A percentile compares a stretch with the other conserved stretches of the same genome.
These are phyloP conservation scores for Theileria annulata DNA, from an alignment of 169 alveolate genomes.

Conservation along the genomic window DNA sequence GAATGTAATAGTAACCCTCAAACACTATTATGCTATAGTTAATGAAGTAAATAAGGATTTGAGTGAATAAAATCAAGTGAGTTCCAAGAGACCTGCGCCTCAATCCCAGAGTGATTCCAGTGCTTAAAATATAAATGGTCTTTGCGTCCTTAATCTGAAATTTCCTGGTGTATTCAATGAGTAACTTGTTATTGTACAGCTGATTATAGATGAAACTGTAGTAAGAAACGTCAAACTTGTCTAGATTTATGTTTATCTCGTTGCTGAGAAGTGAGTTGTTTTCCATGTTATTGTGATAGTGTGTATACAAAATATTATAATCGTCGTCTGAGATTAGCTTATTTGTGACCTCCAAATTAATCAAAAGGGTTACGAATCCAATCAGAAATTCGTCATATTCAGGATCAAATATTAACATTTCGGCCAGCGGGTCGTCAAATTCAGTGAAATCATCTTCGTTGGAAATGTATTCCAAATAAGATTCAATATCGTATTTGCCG, in stretches of 20 bases:
- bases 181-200: conserved; percentile 26
- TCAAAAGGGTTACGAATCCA: conserved; percentile 51
- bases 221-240: conserved; percentile 14
- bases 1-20: conserved; percentile 26
- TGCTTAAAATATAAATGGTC: conserved; percentile 53
- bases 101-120: conserved; percentile 63
- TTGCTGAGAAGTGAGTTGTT: background rate
- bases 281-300: background rate
- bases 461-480: background rate
- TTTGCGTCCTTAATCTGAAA: conserved; percentile 30
- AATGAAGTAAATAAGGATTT: conserved; percentile 34
- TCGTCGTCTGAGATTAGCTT: conserved; percentile 41
- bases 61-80: conserved; percentile 46
- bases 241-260: conserved; percentile 15
- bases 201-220: conserved; percentile 42
- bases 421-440: conserved; percentile 7
- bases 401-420: conserved; percentile 24
- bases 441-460: background rate
- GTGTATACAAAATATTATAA: conserved; percentile 24
- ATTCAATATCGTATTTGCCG: background rate
- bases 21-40: conserved; percentile 24
- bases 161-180: conserved; percentile 30
- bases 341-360: conserved; percentile 31
- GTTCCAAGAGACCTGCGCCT: conserved; percentile 53
- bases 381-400: conserved; percentile 60